phyloP scores from a whole-genome alignment of 805 yeast genomes.

The Yarrowia sp. region DNA sequence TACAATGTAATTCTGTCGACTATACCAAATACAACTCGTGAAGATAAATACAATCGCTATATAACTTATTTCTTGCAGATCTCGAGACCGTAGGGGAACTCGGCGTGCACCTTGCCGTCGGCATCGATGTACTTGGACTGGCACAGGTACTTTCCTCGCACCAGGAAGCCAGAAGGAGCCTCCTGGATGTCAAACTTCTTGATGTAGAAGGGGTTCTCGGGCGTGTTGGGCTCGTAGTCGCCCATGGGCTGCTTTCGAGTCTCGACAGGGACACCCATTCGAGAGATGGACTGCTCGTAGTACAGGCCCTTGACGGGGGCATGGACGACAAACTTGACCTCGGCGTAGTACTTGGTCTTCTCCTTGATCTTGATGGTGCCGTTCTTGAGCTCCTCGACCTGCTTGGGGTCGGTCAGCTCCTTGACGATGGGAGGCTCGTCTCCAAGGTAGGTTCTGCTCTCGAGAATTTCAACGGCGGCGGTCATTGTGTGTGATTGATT shows the following conservation, averaged over 20 bases:
- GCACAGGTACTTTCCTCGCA: constrained; percentile 83
- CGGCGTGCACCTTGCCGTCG: constrained; percentile 70
- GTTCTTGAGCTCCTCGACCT: constrained; percentile 56
- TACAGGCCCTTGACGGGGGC: constrained; percentile 88
- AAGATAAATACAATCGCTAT: background rate
- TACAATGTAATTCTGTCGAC: too few species aligned
- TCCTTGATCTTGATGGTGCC: constrained; percentile 77
- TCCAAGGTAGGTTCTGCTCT: constrained; percentile 68
- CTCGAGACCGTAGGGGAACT: constrained; percentile 81
- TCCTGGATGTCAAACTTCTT: constrained; percentile 62
- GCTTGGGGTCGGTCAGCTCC: constrained; percentile 61
- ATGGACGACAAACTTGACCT: constrained; percentile 76
- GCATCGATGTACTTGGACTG: constrained; percentile 82
- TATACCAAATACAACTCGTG: background rate
- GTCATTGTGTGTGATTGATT: background rate
- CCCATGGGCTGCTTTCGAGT: constrained; percentile 86
- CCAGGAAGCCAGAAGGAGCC: constrained; percentile 87
- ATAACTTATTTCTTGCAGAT: constrained; percentile 53
- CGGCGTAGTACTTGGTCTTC: constrained; percentile 67
- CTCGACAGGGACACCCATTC: constrained; percentile 84
- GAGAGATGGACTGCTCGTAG: constrained; percentile 79
- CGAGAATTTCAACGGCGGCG: constrained; percentile 62
- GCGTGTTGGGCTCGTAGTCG: constrained; percentile 84
- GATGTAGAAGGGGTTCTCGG: constrained; percentile 73
- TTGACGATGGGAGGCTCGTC: constrained; percentile 69